phyloP scores from a whole-genome alignment of 2,329 filamentous ascomycete genomes.

The Phialocephala sp. region DNA sequence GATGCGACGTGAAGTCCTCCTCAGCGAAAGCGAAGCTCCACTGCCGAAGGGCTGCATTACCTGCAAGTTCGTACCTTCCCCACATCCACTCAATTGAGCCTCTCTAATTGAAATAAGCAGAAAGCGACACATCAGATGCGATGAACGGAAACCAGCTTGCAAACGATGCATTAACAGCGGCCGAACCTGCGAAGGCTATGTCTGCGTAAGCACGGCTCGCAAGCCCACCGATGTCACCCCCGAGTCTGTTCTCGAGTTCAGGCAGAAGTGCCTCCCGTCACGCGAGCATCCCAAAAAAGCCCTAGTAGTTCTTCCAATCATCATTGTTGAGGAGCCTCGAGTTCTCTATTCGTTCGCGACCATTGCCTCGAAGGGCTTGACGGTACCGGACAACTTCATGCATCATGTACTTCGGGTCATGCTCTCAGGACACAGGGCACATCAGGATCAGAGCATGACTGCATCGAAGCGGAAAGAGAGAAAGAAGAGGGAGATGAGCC shows the following conservation, averaged over 20 bases:
- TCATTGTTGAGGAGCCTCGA: neutral
- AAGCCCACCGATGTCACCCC: neutral
- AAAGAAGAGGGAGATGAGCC: neutral
- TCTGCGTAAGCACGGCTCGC: neutral
- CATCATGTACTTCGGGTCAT: neutral
- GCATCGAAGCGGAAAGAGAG: neutral
- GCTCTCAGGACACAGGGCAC: neutral
- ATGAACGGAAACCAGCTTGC: slow-evolving; percentile 1
- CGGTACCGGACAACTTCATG: slow-evolving; percentile 1
- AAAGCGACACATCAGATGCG: slow-evolving; percentile 1
- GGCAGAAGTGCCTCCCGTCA: neutral
- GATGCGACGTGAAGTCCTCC: slow-evolving; percentile 1
- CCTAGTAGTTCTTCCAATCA: neutral
- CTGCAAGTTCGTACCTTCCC: neutral
- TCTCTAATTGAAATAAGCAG: neutral
- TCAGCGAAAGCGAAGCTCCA: neutral
- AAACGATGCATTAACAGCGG: slow-evolving; percentile 8
- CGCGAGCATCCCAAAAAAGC: slow-evolving; percentile 7
- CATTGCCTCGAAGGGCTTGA: neutral
- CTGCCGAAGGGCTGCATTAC: neutral
- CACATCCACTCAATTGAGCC: neutral
- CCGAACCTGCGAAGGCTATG: neutral
- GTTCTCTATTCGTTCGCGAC: neutral
- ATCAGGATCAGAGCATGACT: neutral
- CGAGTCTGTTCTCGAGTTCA: slow-evolving; percentile 2